Evolutionary conservation across 352 stramenopile species (phyloP), one percentile per base, ranked within the genome.

Genomic region (Paralagenidium karlingii): DNA sequence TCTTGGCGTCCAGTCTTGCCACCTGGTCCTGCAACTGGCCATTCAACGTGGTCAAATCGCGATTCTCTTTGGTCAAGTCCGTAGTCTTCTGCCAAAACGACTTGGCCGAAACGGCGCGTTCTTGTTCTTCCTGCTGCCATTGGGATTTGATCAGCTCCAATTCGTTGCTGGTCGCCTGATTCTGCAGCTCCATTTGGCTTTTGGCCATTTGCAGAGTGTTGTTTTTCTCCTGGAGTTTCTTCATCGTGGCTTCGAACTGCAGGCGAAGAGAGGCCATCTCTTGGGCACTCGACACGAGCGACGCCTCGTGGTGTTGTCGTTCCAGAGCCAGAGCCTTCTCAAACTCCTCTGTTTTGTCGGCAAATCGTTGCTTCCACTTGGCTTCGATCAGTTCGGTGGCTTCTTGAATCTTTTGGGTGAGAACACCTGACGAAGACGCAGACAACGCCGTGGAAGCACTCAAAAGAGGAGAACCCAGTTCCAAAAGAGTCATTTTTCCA

Each of bases 81-180:
- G 78, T 91, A 1, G 78, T 89, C 56, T 89, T 88, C 43, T 91
- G 63, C 78, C 78, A 91, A 38, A 91, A 91, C 19, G 57, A 75
- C 33, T 74, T 56, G 8, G 75, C 76, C 24, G 54, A 83, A 18
- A 68, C 81, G 12, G 65, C 78, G 21, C 58, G 57, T 11, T 82
- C 64, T 22, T 87, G 73, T 32, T 91, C 78, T 37, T 86, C 60
- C 11, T 82, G 56, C n/a, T 76, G 55, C 38, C 86, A 55, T 21
- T 85, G 64, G 19, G 71, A 58, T 43, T 78, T 77, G 34, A 82
- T 57, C 22, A 78, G 85, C 12, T 84, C 65, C 5, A 87, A 43
- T 34, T 91, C 78, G 3, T 61, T 65, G 11, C 63, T 58, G 34
- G 70, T 48, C n/a, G 76, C 64, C 24, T 69, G 60, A 36, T 78